phyloP scores from a whole-genome alignment of 73 alveolate genomes.

The Paramecium sexaurelia region DNA sequence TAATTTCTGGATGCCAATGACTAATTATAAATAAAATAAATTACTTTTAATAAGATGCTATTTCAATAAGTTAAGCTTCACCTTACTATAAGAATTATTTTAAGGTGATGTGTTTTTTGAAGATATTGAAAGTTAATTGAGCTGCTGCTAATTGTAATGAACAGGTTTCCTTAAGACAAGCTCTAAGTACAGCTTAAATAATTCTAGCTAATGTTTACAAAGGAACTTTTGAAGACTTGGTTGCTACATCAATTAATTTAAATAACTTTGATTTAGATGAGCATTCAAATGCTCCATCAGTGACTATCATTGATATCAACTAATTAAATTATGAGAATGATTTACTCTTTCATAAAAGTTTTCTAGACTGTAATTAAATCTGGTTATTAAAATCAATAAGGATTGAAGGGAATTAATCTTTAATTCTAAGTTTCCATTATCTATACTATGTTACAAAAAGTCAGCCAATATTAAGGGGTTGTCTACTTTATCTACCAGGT shows the following conservation, averaged over 20 bases:
- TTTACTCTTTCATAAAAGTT: slow-evolving; percentile 7
- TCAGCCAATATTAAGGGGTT: slow-evolving; percentile 40
- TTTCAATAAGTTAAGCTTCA: neutral
- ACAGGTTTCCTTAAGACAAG: neutral
- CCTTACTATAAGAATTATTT: neutral
- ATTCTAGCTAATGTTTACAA: neutral
- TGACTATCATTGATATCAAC: neutral
- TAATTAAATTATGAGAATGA: neutral
- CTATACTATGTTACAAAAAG: neutral
- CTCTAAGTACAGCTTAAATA: neutral
- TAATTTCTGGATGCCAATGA: slow-evolving; percentile 45
- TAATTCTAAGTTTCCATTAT: neutral
- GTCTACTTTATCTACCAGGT: slow-evolving; percentile 43
- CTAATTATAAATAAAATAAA: neutral
- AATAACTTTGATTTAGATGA: neutral
- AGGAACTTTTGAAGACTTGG: neutral
- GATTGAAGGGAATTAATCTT: neutral
- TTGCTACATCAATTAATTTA: slow-evolving; percentile 16
- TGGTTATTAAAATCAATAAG: neutral
- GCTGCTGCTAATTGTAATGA: neutral
- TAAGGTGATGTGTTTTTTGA: neutral
- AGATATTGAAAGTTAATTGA: neutral
- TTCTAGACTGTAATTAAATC: slow-evolving; percentile 31
- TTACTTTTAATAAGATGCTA: slow-evolving; percentile 25
- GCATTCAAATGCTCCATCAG: neutral